Percentiles rank a stretch among this genome's conserved stretches.
Evolutionary conservation across 768 basidiomycete species (phyloP).

Genomic region (Termitomyces sp.): DNA sequence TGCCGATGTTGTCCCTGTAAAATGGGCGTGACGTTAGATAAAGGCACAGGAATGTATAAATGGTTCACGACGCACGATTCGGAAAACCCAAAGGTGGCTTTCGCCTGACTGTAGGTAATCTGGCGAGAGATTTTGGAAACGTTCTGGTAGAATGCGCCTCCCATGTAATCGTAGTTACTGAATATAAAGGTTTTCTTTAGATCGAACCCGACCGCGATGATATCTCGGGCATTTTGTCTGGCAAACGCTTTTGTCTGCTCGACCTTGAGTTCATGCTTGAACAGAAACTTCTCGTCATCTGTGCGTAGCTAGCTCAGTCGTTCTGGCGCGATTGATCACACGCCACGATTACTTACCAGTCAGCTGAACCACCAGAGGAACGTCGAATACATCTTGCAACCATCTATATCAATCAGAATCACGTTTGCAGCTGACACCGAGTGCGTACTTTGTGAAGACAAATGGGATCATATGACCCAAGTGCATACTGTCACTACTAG

Average conservation of each 20-base stretch:
- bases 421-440: slow-evolving; percentile 1
- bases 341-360: slow-evolving; percentile 53
- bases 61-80: slow-evolving; percentile 73
- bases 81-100: slow-evolving; percentile 93
- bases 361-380: slow-evolving; percentile 91
- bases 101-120: slow-evolving; percentile 90
- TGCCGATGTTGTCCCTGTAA: slow-evolving; percentile 92
- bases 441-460: slow-evolving; percentile 85
- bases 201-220: slow-evolving; percentile 94
- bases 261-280: slow-evolving; percentile 90
- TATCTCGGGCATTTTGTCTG: slow-evolving; percentile 85
- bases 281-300: slow-evolving; percentile 99
- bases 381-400: slow-evolving; percentile 94
- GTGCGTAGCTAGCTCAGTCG: background rate
- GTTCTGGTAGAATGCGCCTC: slow-evolving; percentile 92
- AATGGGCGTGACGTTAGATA: background rate
- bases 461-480: slow-evolving; percentile 98
- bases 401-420: slow-evolving; percentile 50
- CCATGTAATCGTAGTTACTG: slow-evolving; percentile 85
- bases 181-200: slow-evolving; percentile 95
- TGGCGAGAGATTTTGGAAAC: slow-evolving; percentile 89
- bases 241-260: slow-evolving; percentile 85
- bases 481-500: slow-evolving; percentile 96
- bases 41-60: too few relatives aligned
- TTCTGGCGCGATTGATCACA: background rate